phyloP scores from a whole-genome alignment of 2,329 filamentous ascomycete species.

The Pseudogymnoascus sp. region DNA sequence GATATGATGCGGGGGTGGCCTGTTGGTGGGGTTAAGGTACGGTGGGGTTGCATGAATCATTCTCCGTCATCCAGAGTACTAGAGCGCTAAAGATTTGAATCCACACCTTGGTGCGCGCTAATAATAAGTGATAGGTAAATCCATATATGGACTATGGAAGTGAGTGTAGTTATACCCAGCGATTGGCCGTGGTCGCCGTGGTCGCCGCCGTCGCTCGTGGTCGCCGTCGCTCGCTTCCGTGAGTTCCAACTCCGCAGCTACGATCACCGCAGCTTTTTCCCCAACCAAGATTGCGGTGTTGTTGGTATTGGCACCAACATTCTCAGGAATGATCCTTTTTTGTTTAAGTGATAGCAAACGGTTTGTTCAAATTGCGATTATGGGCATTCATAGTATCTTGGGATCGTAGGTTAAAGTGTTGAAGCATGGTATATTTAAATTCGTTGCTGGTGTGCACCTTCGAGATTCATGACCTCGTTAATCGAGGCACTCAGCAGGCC shows the following conservation, averaged over 20 bases:
- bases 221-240: too few relatives aligned
- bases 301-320: conserved; percentile 37
- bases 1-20: not conserved
- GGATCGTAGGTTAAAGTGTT: not conserved
- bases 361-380: conserved; percentile 18
- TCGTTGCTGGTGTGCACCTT: not conserved
- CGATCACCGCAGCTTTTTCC: conserved; percentile 31
- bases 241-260: conserved; percentile 30
- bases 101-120: too few relatives aligned
- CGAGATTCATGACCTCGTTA: not conserved
- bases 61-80: not conserved
- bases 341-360: conserved; percentile 15
- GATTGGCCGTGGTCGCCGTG: too few relatives aligned
- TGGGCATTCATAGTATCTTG: conserved; percentile 15
- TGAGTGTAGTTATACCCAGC: too few relatives aligned
- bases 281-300: conserved; percentile 35
- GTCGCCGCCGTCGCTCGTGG: too few relatives aligned
- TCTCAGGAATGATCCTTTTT: conserved; percentile 27
- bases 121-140: too few relatives aligned
- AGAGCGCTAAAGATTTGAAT: too few relatives aligned
- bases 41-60: not conserved
- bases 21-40: not conserved
- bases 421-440: not conserved
- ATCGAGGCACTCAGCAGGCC: too few relatives aligned
- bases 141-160: too few relatives aligned